A percentile compares a stretch with the other conserved stretches of the same genome.
Evolutionary conservation across 192 early-diverging fungal species (phyloP).

Genomic region (Pilaira anomala): DNA sequence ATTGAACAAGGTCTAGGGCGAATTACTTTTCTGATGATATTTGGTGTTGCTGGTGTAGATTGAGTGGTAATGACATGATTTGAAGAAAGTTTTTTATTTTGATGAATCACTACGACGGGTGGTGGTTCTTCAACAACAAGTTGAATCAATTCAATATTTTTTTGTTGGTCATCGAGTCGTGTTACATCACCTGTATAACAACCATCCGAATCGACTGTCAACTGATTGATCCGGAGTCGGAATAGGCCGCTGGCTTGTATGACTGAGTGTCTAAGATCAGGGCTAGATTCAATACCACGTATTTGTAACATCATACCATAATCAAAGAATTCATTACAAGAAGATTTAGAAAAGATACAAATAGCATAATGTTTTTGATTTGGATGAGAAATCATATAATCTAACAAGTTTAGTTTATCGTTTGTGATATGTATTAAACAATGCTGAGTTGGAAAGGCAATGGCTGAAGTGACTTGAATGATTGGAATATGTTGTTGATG

Average conservation of each 20-base stretch:
- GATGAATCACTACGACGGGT: neutral
- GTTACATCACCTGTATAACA: conserved; percentile 45
- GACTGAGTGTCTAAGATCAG: conserved; percentile 40
- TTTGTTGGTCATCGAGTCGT: conserved; percentile 37
- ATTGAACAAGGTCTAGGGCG: neutral
- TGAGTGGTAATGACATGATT: no score
- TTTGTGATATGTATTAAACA: neutral
- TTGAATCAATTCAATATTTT: neutral
- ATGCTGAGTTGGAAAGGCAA: neutral
- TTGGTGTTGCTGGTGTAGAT: no score
- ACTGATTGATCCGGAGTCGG: conserved; percentile 37
- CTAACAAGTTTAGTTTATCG: neutral
- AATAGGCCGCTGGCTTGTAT: conserved; percentile 48
- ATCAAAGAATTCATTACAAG: conserved; percentile 29
- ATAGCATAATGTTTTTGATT: conserved; percentile 47
- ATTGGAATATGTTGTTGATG: neutral
- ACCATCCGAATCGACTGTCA: conserved; percentile 31
- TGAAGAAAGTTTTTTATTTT: no score
- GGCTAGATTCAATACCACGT: conserved; percentile 34
- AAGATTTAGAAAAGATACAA: conserved; percentile 18
- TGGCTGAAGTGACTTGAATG: neutral
- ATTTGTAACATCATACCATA: conserved; percentile 52
- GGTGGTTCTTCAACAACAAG: neutral
- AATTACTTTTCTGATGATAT: neutral
- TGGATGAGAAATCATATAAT: conserved; percentile 12